Base-by-base conservation (phyloP, 1,139 yeast genomes). In the Candida smagusa region DNA sequence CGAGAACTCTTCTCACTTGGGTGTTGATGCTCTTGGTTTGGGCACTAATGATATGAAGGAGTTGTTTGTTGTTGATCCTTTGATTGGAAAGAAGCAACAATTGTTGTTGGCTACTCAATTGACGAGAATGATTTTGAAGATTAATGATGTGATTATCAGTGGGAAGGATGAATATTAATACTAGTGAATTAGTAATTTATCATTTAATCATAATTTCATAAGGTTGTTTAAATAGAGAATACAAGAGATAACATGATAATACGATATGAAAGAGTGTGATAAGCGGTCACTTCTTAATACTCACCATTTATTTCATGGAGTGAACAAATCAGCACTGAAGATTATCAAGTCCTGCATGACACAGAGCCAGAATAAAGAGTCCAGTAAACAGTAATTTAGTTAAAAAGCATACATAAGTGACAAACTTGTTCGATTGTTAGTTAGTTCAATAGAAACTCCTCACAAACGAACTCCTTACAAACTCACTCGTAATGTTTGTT, bases 61-160 rank as follows among this genome's bases (percentile, higher is more conserved):
- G 53, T 73, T 86, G 54, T 94, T 92, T 62, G 96, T 94, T 38
- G 88, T 94, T 53, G 99, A 94, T 63, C 97, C 98, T 40, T 79
- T 88, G 61, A 89, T 92, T 54, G 97, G 98, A 54, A 92, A 92
- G 74, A 88, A 88, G 61, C 97, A 94, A 63, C 99, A 94, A 65
- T 77, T 92, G 49, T 70, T 88, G 58, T 75, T 94, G 61, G 98
- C 98, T 34, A 92, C 98, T 6, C 98, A 92, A 68, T 75, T 92
- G 59, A 89, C 97, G 41, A 79, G 98, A 69, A 94, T 92, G 98
- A 89, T 94, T 46, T 76, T 92, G 59, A 92, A 92, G 74, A 94
- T 92, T 56, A 94, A 92, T 62, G 92, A 92, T 61, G 97, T 92
- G 44, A 92, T 92, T 55, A 84, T 90, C 47, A 85, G 88, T 57